Base-by-base conservation (phyloP, 2,329 filamentous ascomycete species). In the Alternaria gansuensis region DNA sequence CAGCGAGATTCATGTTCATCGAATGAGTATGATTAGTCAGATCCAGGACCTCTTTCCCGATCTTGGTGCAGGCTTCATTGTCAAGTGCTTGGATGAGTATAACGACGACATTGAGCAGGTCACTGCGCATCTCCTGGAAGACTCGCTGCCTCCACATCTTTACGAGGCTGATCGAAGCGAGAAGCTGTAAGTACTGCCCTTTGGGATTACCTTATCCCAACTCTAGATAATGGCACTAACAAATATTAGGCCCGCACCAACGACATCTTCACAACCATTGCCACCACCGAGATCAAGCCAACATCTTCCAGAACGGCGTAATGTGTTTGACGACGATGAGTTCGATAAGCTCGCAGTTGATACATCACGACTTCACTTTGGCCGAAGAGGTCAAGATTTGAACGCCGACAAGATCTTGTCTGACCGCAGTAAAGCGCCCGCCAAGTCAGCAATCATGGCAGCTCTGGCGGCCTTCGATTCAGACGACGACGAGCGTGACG, bases 401-500 rank as follows among this genome's bases (percentile, higher is more conserved):
- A 92, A 87, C 2, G 89, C 91, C n/a, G 91, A 94, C 71, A 84
- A 87, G 48, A 78, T 94, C 14, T 84, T 94, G 7, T 80, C 84
- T 46, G 88, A 92, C 71, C 85, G 85, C 50, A 83, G 85, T 64
- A 80, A 80, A 1, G 87, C 88, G 3, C 86, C 89, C 2, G 88
- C 88, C 69, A 97, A 96, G 79, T 91, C 92, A 0, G 90, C 92
- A 10, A 97, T 97, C 67, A 81, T 97, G 24, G 91, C 93, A 3
- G 94, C 94, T 0, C 85, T 98, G 2, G 92, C 92, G 14, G 85
- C 90, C 0, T 97, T 98, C 67, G 93, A 98, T 78, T 90, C 89
- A 0, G 94, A 98, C 69, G 95, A 98, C 66, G 95, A 99, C 75
- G 95, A 99, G 79, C 87, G 93, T 34, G 95, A 99, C 76, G 95